Conservation (phyloP, 2,329 filamentous ascomycete genomes). For the Exophiala viscosa region DNA sequence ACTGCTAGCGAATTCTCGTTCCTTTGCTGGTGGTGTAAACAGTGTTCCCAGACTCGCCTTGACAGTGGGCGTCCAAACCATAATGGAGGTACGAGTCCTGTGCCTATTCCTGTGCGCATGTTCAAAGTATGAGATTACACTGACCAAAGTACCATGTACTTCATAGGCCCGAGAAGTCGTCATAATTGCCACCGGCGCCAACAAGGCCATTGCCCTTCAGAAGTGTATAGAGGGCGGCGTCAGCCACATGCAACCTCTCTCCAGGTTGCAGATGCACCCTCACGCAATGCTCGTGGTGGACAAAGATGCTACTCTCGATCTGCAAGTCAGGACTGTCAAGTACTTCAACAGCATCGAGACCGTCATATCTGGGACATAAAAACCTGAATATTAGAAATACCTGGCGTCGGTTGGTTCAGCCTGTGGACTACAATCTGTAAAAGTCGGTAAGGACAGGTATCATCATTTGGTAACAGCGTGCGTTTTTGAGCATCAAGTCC, state of each 20-base stretch:
- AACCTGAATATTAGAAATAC: too few species aligned
- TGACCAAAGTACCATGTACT: background rate
- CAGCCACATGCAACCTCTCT: constrained; percentile 88
- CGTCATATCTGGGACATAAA: constrained; percentile 34
- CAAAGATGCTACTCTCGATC: constrained; percentile 69
- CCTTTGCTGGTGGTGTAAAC: constrained; percentile 70
- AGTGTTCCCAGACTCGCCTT: constrained; percentile 76
- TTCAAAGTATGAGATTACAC: too few species aligned
- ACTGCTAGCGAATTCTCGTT: constrained; percentile 79
- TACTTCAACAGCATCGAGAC: constrained; percentile 70
- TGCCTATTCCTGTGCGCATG: too few species aligned
- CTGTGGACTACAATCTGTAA: too few species aligned
- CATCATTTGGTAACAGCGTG: too few species aligned
- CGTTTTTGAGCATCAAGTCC: too few species aligned
- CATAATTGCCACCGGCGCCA: constrained; percentile 73
- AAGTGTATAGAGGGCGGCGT: constrained; percentile 76
- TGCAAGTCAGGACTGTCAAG: constrained; percentile 69
- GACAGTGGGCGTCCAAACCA: constrained; percentile 79
- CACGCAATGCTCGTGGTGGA: constrained; percentile 80
- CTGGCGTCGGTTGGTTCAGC: too few species aligned
- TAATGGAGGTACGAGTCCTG: constrained; percentile 56
- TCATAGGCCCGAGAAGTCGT: constrained; percentile 67
- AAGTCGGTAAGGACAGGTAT: too few species aligned
- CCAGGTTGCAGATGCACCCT: constrained; percentile 72
- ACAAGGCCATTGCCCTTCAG: constrained; percentile 75